These are phyloP conservation scores for Austropuccinia psidii DNA, from an alignment of 1,284 basidiomycete species.

Conservation along the genomic window DNA sequence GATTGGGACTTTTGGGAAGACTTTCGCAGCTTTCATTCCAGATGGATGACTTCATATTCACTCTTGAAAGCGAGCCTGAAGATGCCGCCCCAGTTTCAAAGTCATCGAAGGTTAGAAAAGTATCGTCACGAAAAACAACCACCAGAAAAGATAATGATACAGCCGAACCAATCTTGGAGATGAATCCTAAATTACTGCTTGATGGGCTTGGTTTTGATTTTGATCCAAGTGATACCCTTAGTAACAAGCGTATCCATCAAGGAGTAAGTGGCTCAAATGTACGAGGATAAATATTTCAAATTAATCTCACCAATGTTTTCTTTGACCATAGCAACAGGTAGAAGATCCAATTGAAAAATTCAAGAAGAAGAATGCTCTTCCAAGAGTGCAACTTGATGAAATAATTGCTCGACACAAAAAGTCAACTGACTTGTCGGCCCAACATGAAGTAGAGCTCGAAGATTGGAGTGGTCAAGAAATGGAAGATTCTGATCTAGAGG, in stretches of 20 bases:
- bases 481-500: too few relatives aligned
- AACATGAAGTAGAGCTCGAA: constrained; percentile 58
- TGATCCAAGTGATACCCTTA: background rate
- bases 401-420: constrained; percentile 65
- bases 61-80: constrained; percentile 32
- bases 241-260: too few relatives aligned
- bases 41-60: constrained; percentile 36
- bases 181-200: constrained; percentile 28
- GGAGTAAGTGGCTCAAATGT: background rate
- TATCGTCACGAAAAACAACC: background rate
- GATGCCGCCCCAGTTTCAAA: background rate
- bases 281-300: background rate
- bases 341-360: constrained; percentile 42
- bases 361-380: constrained; percentile 51
- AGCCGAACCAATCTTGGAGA: constrained; percentile 6
- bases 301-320: background rate
- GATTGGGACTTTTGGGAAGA: too few relatives aligned
- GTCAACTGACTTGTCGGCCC: constrained; percentile 40
- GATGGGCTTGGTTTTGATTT: constrained; percentile 23
- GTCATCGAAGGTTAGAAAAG: background rate
- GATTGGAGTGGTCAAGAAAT: constrained; percentile 46
- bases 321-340: constrained; percentile 38
- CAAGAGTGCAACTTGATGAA: constrained; percentile 78
- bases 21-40: too few relatives aligned
- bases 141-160: background rate